phyloP scores from a whole-genome alignment of 179 eudicot genomes.

The Beta corolliflora region DNA sequence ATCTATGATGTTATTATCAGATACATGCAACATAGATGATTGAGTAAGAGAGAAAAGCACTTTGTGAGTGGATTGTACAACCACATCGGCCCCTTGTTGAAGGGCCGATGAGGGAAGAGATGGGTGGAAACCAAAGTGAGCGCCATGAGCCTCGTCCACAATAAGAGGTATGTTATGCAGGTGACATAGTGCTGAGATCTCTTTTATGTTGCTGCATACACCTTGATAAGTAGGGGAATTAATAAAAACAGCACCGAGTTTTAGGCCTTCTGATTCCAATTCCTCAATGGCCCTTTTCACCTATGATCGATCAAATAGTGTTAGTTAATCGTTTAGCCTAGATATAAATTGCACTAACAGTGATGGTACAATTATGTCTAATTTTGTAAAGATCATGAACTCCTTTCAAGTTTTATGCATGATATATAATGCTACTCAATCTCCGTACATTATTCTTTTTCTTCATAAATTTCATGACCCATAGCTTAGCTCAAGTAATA shows the following conservation, averaged over 20 bases:
- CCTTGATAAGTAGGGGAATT: slow-evolving; percentile 83
- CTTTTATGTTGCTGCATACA: slow-evolving; percentile 57
- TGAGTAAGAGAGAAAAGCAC: slow-evolving; percentile 60
- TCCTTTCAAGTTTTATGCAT: no score
- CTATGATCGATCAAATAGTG: slow-evolving; percentile 21
- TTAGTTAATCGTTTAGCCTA: no score
- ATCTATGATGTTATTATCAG: slow-evolving; percentile 45
- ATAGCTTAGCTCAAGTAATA: no score
- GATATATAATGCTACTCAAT: no score
- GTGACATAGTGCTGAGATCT: slow-evolving; percentile 57
- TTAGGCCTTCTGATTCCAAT: slow-evolving; percentile 48
- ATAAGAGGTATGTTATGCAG: slow-evolving; percentile 56
- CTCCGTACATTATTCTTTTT: no score
- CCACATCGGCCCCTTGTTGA: slow-evolving; percentile 68
- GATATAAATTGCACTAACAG: no score
- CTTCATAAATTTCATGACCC: no score
- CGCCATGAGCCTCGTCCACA: slow-evolving; percentile 88
- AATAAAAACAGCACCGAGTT: slow-evolving; percentile 62
- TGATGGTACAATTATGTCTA: no score
- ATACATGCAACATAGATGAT: slow-evolving; percentile 66
- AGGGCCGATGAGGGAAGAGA: slow-evolving; percentile 61
- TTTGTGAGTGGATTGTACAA: slow-evolving; percentile 76
- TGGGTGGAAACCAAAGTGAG: slow-evolving; percentile 75
- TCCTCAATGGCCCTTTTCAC: slow-evolving; percentile 59
- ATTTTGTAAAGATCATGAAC: no score